A percentile compares a stretch with the other conserved stretches of the same genome.
Evolutionary conservation across 371 early-diverging fungal genomes (phyloP).

Genomic region (Apophysomyces trapeziformis): DNA sequence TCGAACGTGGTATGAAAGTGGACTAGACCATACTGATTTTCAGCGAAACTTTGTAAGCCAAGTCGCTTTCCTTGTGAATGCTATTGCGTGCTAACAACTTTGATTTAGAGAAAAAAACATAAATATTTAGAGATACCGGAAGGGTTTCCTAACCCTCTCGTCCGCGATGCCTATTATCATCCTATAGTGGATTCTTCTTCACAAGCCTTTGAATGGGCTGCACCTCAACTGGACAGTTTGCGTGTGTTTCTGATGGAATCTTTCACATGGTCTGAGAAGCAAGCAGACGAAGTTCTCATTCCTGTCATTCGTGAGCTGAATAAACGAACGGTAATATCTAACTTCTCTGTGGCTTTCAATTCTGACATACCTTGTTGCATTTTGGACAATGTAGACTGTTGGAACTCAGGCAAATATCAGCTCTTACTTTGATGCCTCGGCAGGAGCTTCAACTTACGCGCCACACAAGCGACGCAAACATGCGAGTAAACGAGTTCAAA

Average conservation of each 20-base stretch:
- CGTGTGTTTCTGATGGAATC: constrained; percentile 56
- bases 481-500: constrained; percentile 50
- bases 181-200: constrained; percentile 80
- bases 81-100: constrained; percentile 9
- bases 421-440: constrained; percentile 39
- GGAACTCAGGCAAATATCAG: constrained; percentile 53
- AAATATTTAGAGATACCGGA: constrained; percentile 63
- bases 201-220: constrained; percentile 81
- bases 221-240: constrained; percentile 81
- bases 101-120: constrained; percentile 53
- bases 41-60: constrained; percentile 66
- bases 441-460: constrained; percentile 24
- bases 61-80: constrained; percentile 12
- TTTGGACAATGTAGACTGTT: constrained; percentile 13
- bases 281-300: constrained; percentile 65
- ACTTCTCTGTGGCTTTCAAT: neutral
- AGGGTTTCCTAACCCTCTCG: constrained; percentile 80
- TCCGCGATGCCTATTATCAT: constrained; percentile 79
- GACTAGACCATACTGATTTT: constrained; percentile 51
- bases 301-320: constrained; percentile 83
- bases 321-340: constrained; percentile 36
- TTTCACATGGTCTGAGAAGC: constrained; percentile 54
- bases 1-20: constrained; percentile 66
- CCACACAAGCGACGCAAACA: constrained; percentile 25
- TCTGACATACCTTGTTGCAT: neutral